Evolutionary conservation across 1,139 yeast species (phyloP).

Genomic region (Magnusiomyces clavatus): DNA sequence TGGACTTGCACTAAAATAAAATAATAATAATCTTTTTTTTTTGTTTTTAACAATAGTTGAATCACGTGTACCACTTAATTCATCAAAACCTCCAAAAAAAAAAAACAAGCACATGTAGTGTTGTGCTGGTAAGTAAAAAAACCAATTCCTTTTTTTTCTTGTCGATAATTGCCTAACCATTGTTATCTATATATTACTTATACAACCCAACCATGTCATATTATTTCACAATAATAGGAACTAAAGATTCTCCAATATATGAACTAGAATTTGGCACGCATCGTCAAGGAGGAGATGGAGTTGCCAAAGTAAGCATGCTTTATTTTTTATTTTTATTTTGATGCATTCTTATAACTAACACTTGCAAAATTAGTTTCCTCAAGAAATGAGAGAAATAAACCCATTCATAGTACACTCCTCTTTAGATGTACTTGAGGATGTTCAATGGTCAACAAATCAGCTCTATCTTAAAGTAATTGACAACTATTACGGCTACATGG

Average conservation of each 20-base stretch:
- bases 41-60: too few species aligned
- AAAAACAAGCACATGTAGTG: too few species aligned
- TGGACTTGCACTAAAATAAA: too few species aligned
- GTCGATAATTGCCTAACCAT: too few species aligned
- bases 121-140: too few species aligned
- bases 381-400: constrained; percentile 66
- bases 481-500: constrained; percentile 70
- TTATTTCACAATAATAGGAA: constrained; percentile 83
- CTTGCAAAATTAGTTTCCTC: constrained; percentile 41
- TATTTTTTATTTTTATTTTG: background rate
- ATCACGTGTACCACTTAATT: too few species aligned
- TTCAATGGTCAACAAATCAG: constrained; percentile 67
- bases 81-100: too few species aligned
- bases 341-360: background rate
- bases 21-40: too few species aligned
- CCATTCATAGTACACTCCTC: constrained; percentile 88
- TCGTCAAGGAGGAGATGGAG: constrained; percentile 56
- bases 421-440: constrained; percentile 79
- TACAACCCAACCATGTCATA: constrained; percentile 48
- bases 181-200: background rate
- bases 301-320: constrained; percentile 36
- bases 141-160: too few species aligned
- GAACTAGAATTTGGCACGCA: constrained; percentile 81
- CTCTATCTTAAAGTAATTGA: constrained; percentile 73
- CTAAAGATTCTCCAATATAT: constrained; percentile 77